Base-by-base conservation (phyloP, 805 yeast species). In the Monosporozyma aerobia region DNA sequence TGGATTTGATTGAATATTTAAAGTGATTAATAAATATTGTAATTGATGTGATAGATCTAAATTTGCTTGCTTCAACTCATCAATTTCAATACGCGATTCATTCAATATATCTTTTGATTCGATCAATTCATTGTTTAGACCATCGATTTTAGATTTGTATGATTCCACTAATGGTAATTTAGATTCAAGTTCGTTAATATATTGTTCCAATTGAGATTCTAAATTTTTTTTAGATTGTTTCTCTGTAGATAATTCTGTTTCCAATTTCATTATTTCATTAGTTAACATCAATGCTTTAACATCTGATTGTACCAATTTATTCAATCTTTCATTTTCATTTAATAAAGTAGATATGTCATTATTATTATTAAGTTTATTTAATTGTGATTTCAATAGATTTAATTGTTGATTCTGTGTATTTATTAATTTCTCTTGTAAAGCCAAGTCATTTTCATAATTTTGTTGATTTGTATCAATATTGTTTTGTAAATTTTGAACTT, bases 31-130 rank as follows among this genome's bases (percentile, higher is more conserved):
- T 33, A 90, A 74, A 49, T 76, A 77, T 59, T 87, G 87, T 19
- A 92, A 76, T 65, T 92, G 98, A 43, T 82, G 79, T 5, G 92
- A 85, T 44, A 90, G 71, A 63, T 90, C 97, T 32, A 73, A 70
- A 44, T 82, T 77, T 58, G 83, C 39, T 1, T 55, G 41, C 67
- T 76, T 60, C 61, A 72, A 59, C 30, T 64, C 62, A 27, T 54
- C 52, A 1, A 67, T 37, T 49, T 59, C 56, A 32, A 6, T 59
- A 35, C 8, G 59, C 57, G 6, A 32, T 27, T 5, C 62, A 53
- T 5, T 64, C 52, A 37, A 49, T 55, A 29, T 54, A 56, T n/a
- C 73, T 68, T 81, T 65, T 63, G 87, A 56, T 59, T 83, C 77
- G 49, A 74, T 61, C 62, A 83, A 60, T 61, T 80, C 80, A 55